Conservation (phyloP, 129 eudicot genomes). For the Dittrichia graveolens region DNA sequence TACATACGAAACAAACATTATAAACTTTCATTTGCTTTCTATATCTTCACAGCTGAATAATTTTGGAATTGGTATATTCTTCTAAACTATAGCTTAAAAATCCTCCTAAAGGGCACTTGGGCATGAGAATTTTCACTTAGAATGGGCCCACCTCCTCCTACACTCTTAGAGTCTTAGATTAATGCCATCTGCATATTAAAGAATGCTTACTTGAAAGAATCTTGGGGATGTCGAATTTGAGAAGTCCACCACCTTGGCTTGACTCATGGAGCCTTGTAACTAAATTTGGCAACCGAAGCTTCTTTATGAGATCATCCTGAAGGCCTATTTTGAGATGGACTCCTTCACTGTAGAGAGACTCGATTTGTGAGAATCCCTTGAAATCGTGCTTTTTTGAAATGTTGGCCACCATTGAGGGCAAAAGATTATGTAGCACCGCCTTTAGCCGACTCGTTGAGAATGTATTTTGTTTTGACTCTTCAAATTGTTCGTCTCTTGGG, state of each 20-base stretch:
- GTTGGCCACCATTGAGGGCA: slow-evolving; percentile 78
- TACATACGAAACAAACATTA: slow-evolving; percentile 5
- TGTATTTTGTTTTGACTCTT: slow-evolving; percentile 74
- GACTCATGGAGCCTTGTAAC: slow-evolving; percentile 61
- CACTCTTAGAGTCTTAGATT: no score
- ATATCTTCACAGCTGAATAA: not conserved
- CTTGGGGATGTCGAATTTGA: slow-evolving; percentile 79
- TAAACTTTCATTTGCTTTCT: not conserved
- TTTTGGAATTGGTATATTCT: no score
- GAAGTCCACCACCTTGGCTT: slow-evolving; percentile 72
- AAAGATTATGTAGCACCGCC: slow-evolving; percentile 74
- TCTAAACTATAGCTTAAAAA: no score
- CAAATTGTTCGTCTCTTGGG: slow-evolving; percentile 94
- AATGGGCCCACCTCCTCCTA: no score
- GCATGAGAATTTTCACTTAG: no score
- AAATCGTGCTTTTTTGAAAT: slow-evolving; percentile 73
- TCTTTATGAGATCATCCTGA: slow-evolving; percentile 70
- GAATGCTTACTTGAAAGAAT: slow-evolving; percentile 67
- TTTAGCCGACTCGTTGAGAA: slow-evolving; percentile 81
- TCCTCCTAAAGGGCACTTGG: no score
- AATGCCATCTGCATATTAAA: no score
- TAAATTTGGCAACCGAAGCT: slow-evolving; percentile 64
- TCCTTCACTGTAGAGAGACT: slow-evolving; percentile 75
- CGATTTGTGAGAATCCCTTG: slow-evolving; percentile 78
- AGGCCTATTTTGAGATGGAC: slow-evolving; percentile 72